Percentiles rank a stretch among this genome's conserved stretches.
These are phyloP conservation scores for Gossypium australe DNA, from an alignment of 345 rosid genomes.

Conservation along the genomic window DNA sequence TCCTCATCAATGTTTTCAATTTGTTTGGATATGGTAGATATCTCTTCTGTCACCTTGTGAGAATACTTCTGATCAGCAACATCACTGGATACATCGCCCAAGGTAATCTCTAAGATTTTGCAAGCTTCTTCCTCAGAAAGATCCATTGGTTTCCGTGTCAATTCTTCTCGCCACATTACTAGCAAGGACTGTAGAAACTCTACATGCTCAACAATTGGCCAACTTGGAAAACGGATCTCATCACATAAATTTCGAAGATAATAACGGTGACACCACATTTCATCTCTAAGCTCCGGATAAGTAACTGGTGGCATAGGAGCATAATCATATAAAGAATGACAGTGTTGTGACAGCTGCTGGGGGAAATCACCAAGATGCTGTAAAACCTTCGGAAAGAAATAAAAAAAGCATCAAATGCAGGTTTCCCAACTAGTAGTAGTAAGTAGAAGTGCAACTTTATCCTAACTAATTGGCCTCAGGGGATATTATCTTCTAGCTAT, in stretches of 20 bases:
- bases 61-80: conserved; percentile 32
- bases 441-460: neutral
- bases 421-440: conserved; percentile 2
- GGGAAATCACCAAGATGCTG: conserved; percentile 99
- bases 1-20: conserved; percentile 98
- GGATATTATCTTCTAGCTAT: neutral
- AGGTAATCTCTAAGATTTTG: conserved; percentile 82
- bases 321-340: conserved; percentile 88
- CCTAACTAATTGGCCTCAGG: neutral
- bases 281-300: conserved; percentile 96
- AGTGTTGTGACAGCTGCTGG: conserved; percentile 92
- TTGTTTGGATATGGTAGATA: conserved; percentile 63
- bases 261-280: conserved; percentile 99
- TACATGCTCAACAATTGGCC: conserved; percentile 98
- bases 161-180: conserved; percentile 99
- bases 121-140: conserved; percentile 99
- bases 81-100: conserved; percentile 64
- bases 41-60: conserved; percentile 47
- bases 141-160: conserved; percentile 96
- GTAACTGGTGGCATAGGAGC: conserved; percentile 99
- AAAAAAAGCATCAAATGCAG: conserved; percentile 13
- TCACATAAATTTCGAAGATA: conserved; percentile 93
- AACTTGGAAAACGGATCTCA: conserved; percentile 88
- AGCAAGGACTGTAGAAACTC: conserved; percentile 92
- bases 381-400: conserved; percentile 59